Percentiles rank a stretch among this genome's conserved stretches.
These are phyloP conservation scores for Linnemannia exigua DNA, from an alignment of 192 early-diverging fungal species.

Conservation along the genomic window DNA sequence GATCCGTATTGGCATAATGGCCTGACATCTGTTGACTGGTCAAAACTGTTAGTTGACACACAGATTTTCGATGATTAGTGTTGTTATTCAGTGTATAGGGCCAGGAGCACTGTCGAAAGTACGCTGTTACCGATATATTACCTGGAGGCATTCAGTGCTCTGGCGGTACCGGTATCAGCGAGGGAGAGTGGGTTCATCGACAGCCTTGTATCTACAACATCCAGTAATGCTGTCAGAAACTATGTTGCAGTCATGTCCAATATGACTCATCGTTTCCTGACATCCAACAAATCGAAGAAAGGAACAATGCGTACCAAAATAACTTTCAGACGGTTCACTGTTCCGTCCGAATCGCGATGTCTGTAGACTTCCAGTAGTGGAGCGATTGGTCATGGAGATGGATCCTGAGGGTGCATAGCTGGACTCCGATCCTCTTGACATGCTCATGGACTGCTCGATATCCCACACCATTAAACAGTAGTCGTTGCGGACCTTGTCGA, in stretches of 20 bases:
- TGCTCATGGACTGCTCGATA: constrained; percentile 65
- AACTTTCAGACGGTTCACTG: constrained; percentile 41
- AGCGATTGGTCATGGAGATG: constrained; percentile 26
- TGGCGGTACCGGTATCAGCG: constrained; percentile 44
- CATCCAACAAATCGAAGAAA: background rate
- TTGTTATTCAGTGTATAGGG: background rate
- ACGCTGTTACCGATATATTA: background rate
- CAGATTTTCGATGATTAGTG: background rate
- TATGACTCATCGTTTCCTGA: background rate
- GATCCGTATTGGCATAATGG: constrained; percentile 73
- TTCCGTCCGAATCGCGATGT: constrained; percentile 45
- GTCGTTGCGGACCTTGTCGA: constrained; percentile 84
- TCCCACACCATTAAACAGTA: constrained; percentile 84
- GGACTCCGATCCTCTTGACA: constrained; percentile 40
- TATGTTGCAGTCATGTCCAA: background rate
- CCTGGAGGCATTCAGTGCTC: constrained; percentile 44
- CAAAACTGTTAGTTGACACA: constrained; percentile 11
- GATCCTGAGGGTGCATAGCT: constrained; percentile 44
- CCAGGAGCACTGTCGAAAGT: background rate
- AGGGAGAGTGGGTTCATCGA: constrained; percentile 53
- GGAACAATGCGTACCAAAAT: constrained; percentile 35
- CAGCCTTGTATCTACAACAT: constrained; percentile 26
- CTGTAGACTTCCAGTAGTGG: constrained; percentile 33
- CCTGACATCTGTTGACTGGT: constrained; percentile 41
- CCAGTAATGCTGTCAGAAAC: background rate